Base-by-base conservation (phyloP, 768 basidiomycete genomes). In the Pleurotus pulmonarius region DNA sequence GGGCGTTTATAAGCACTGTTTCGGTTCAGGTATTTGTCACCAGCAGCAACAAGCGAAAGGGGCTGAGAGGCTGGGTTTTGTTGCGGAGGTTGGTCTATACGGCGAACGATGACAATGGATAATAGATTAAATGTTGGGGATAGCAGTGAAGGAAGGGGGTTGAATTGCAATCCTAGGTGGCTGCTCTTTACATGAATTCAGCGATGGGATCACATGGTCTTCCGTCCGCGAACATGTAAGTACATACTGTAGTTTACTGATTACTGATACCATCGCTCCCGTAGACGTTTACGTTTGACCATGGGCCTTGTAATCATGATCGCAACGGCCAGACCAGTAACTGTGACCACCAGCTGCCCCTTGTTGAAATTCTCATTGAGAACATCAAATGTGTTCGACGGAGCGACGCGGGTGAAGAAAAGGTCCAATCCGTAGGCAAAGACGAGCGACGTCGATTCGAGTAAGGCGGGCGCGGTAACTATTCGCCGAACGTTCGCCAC, bases 301-400 rank as follows among this genome's bases (percentile, higher is more conserved):
- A 95, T 90, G 29, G 94, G 94, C 67, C 82, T 85, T 18, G 86
- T 86, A 38, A 94, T 67, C n/a, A 84, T 68, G 59, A 97, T 91
- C n/a, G 87, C 95, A 4, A 82, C 63, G 2, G 75, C 79, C 57
- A 98, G 68, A 0, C 82, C 92, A 0, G 73, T 69, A 34, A 96
- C 83, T 1, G 94, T 98, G 25, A 94, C 70, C 60, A 95, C 83
- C 20, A 98, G 77, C 69, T 98, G 96, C 1, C 74, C 78, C 75
- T 98, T 97, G 75, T 98, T 98, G 71, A 98, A 98, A 64, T 77
- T 86, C 69, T 94, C 90, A 63, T 83, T 92, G 6, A 98, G 81
- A 22, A 97, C 86, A 65, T 98, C 96, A 64, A 98, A 98, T 16
- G 93, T 92, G 40, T 83, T 85, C 9, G 92, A 94, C 1, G 95